phyloP scores from a whole-genome alignment of 768 basidiomycete species.

The Dentipellis sp. region DNA sequence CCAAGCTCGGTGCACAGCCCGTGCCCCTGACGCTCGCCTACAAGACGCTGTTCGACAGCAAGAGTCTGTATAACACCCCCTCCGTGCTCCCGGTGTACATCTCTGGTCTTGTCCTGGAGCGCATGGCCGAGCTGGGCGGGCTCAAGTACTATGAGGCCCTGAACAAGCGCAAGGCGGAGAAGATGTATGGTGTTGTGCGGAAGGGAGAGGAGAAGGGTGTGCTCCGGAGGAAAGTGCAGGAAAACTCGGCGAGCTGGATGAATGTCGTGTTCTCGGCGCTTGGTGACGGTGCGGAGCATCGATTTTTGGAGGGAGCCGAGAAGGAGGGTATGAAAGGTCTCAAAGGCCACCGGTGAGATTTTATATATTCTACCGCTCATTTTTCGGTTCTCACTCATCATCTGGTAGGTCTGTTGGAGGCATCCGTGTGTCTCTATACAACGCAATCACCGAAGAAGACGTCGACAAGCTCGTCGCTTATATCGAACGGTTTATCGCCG shows the following conservation, averaged over 20 bases:
- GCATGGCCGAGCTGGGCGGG: slow-evolving; percentile 58
- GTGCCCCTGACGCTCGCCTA: slow-evolving; percentile 78
- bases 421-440: slow-evolving; percentile 81
- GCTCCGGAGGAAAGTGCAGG: slow-evolving; percentile 61
- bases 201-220: slow-evolving; percentile 65
- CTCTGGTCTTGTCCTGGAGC: slow-evolving; percentile 71
- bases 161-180: slow-evolving; percentile 67
- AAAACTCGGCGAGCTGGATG: slow-evolving; percentile 86
- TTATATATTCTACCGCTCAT: neutral
- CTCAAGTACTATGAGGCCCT: slow-evolving; percentile 52
- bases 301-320: slow-evolving; percentile 78
- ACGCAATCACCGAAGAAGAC: slow-evolving; percentile 73
- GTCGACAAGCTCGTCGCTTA: slow-evolving; percentile 53
- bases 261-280: slow-evolving; percentile 81
- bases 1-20: slow-evolving; percentile 58
- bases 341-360: slow-evolving; percentile 83
- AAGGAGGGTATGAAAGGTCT: slow-evolving; percentile 71
- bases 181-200: slow-evolving; percentile 65
- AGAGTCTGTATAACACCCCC: slow-evolving; percentile 88
- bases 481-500: slow-evolving; percentile 42
- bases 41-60: slow-evolving; percentile 68
- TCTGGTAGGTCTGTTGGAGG: slow-evolving; percentile 31
- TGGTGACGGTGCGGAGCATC: slow-evolving; percentile 62
- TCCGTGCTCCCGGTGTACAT: slow-evolving; percentile 89
- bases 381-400: neutral